Percentiles rank a stretch among this genome's conserved stretches.
Evolutionary conservation across 768 basidiomycete genomes (phyloP).

Genomic region (Chlorophyllum brunneum): DNA sequence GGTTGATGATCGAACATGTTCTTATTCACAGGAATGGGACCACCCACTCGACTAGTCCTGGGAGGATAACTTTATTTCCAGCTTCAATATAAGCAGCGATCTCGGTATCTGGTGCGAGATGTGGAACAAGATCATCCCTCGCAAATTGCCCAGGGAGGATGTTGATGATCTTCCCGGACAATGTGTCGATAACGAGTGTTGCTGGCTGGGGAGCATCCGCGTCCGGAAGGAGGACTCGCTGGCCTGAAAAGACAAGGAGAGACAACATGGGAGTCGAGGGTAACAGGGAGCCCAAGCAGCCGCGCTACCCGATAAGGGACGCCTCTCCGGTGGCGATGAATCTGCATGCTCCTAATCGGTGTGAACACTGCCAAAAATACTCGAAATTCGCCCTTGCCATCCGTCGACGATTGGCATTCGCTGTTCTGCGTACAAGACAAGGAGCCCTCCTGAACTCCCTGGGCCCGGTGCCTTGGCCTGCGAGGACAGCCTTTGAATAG

Average conservation of each 20-base stretch:
- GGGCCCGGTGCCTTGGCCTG: no score
- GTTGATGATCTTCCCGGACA: slow-evolving; percentile 56
- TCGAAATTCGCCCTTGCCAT: no score
- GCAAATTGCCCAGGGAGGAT: slow-evolving; percentile 35
- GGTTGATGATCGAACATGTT: slow-evolving; percentile 9
- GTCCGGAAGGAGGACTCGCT: slow-evolving; percentile 56
- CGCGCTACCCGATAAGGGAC: slow-evolving; percentile 1
- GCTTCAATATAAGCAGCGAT: slow-evolving; percentile 50
- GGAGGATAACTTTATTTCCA: slow-evolving; percentile 58
- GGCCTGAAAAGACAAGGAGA: slow-evolving; percentile 43
- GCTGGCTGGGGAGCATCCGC: slow-evolving; percentile 49
- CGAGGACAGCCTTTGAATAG: no score
- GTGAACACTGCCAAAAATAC: no score
- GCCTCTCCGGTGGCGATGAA: background rate
- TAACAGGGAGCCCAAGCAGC: background rate
- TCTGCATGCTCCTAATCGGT: no score
- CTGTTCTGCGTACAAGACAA: no score
- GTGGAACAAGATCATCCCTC: slow-evolving; percentile 25
- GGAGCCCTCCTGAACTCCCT: no score
- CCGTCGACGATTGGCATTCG: no score
- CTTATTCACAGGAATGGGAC: background rate
- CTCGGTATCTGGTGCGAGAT: slow-evolving; percentile 15
- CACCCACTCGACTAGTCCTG: slow-evolving; percentile 78
- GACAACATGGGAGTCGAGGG: slow-evolving; percentile 17
- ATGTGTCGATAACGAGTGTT: slow-evolving; percentile 56